Conservation (phyloP, 371 early-diverging fungal species). For the Polyrhizophydium stewartii region DNA sequence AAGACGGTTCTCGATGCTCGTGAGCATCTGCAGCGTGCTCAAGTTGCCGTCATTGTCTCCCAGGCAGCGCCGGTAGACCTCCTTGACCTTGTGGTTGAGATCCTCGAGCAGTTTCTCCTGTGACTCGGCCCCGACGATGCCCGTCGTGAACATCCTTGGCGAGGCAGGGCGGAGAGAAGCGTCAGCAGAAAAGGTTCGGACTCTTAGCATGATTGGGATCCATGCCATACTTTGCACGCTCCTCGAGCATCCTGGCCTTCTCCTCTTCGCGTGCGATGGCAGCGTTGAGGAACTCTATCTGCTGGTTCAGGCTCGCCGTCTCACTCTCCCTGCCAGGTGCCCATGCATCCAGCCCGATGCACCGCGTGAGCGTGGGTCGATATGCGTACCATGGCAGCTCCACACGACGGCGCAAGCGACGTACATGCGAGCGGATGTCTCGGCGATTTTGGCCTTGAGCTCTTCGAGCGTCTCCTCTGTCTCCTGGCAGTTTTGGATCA, state of each 20-base stretch:
- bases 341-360: background rate
- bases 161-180: no score
- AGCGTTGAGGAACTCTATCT: slow-evolving; percentile 40
- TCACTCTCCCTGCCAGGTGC: slow-evolving; percentile 34
- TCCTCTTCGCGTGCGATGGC: slow-evolving; percentile 48
- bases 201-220: no score
- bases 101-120: slow-evolving; percentile 42
- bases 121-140: slow-evolving; percentile 33
- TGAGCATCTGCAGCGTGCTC: slow-evolving; percentile 47
- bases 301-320: slow-evolving; percentile 41
- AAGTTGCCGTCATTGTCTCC: slow-evolving; percentile 46
- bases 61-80: slow-evolving; percentile 44
- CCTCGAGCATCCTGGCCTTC: slow-evolving; percentile 42
- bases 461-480: slow-evolving; percentile 51
- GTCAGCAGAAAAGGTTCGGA: no score
- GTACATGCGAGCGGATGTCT: slow-evolving; percentile 40
- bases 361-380: background rate
- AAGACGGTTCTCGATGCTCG: slow-evolving; percentile 45
- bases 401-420: slow-evolving; percentile 1
- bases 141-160: slow-evolving; percentile 33
- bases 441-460: slow-evolving; percentile 35
- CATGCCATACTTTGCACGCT: slow-evolving; percentile 33
- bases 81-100: slow-evolving; percentile 43
- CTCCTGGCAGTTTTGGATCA: slow-evolving; percentile 54
- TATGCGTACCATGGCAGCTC: background rate